These are phyloP conservation scores for Castanea mollissima DNA, from an alignment of 306 rosid genomes.

Conservation along the genomic window DNA sequence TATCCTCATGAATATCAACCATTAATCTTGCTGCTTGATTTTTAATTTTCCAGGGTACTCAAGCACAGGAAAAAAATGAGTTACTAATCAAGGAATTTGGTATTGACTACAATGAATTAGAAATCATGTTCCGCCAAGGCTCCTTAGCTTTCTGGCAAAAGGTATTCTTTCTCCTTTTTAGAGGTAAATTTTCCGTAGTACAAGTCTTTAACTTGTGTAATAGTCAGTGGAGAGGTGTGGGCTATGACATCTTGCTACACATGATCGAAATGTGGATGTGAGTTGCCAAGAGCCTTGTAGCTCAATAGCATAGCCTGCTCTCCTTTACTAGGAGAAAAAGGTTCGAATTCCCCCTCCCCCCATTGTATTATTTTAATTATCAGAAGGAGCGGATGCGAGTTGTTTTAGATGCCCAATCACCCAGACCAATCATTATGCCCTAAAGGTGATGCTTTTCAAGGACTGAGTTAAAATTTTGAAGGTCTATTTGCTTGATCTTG, in stretches of 20 bases:
- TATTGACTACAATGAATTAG: conserved; percentile 58
- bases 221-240: background rate
- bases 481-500: too few species aligned
- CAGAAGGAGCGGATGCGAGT: too few species aligned
- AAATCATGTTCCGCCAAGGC: conserved; percentile 66
- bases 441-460: background rate
- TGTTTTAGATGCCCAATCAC: too few species aligned
- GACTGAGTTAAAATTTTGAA: background rate
- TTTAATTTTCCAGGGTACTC: conserved; percentile 50
- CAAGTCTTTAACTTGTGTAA: background rate
- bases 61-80: conserved; percentile 54
- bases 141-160: conserved; percentile 65
- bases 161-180: conserved; percentile 17
- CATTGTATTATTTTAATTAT: too few species aligned
- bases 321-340: too few species aligned
- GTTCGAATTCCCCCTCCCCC: too few species aligned
- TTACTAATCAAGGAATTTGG: conserved; percentile 52
- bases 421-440: too few species aligned
- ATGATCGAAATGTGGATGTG: background rate
- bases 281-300: background rate
- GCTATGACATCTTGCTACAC: background rate
- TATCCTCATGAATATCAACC: background rate
- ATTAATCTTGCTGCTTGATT: background rate
- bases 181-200: background rate
- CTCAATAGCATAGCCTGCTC: background rate